Conservation (phyloP, 2,329 filamentous ascomycete species). For the Pseudogymnoascus verrucosus region DNA sequence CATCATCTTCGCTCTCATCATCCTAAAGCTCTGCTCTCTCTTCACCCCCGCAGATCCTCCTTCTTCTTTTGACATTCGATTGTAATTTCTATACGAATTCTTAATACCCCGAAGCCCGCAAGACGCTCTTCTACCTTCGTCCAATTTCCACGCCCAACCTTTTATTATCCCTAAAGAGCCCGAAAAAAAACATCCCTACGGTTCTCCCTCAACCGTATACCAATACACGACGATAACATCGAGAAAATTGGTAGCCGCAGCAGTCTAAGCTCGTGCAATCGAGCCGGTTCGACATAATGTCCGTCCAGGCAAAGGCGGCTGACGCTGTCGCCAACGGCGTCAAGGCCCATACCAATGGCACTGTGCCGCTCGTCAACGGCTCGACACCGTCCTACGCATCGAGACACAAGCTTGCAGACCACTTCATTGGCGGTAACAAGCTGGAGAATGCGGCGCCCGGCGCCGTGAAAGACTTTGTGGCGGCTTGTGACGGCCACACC, state of each 20-base stretch:
- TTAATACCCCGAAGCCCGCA: conserved; percentile 1
- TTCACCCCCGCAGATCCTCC: neutral
- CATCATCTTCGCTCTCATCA: conserved; percentile 4
- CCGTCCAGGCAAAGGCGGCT: conserved; percentile 1
- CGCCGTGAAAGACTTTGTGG: conserved; percentile 94
- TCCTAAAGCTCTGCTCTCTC: conserved; percentile 2
- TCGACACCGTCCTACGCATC: conserved; percentile 60
- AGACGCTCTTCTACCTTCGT: neutral
- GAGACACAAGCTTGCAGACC: conserved; percentile 74
- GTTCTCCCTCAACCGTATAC: conserved; percentile 3
- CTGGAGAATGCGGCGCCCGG: conserved; percentile 73
- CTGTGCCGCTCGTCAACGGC: conserved; percentile 48
- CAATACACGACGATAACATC: neutral
- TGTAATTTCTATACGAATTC: conserved; percentile 8
- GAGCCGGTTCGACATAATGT: neutral
- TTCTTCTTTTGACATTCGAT: conserved; percentile 1
- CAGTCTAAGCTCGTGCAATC: neutral
- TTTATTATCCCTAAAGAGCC: conserved; percentile 8
- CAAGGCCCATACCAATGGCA: conserved; percentile 26
- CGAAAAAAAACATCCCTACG: neutral
- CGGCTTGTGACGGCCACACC: conserved; percentile 82
- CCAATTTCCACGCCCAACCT: neutral
- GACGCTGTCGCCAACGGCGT: conserved; percentile 23
- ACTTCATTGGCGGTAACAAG: conserved; percentile 95
- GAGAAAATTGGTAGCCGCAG: neutral